Base-by-base conservation (phyloP, 805 yeast genomes). In the Hanseniaspora clermontiae region DNA sequence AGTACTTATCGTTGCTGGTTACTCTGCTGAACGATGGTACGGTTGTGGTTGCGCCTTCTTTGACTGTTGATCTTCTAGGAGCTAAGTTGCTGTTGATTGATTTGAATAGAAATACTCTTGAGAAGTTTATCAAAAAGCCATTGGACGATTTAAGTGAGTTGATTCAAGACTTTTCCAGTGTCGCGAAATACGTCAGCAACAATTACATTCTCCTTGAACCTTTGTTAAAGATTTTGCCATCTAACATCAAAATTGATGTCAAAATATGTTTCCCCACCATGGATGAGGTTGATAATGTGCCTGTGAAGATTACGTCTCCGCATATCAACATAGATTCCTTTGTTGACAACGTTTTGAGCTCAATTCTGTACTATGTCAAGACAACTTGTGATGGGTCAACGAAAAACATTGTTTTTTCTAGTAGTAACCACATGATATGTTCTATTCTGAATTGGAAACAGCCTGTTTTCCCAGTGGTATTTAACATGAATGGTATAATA, bases 401-500 rank as follows among this genome's bases (percentile, higher is more conserved):
- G 20, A 74, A 95, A 58, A 81, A 95, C 0, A 72, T 93, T 45
- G 82, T 91, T 10, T 87, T 93, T 68, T 80, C 95, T 12, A 87
- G 96, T 0, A 79, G 85, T 57, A 88, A 89, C 68, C 85, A 96
- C 37, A 79, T 82, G 48, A 87, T 89, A n/a, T 93, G 97, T 70
- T 87, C 95, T 11, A 85, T 88, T 48, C 71, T 93, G 62, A 93
- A 93, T 70, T 93, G 98, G 98, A 93, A 93, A 69, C 98, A 93
- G 70, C 97, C 98, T 14, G 91, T 91, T 67, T 93, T 84, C 70
- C 97, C 98, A 0, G 97, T 93, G 0, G 82, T 93, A 61, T 85
- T 87, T 70, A 80, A 83, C 57, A 79, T 90, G 77, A 82, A 81
- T 62, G 87, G 88, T n/a, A 72, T 82, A 11, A 71, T 75, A 12